These are phyloP conservation scores for Aristolochia fimbriata DNA, from an alignment of 164 flowering plant genomes.

Conservation along the genomic window DNA sequence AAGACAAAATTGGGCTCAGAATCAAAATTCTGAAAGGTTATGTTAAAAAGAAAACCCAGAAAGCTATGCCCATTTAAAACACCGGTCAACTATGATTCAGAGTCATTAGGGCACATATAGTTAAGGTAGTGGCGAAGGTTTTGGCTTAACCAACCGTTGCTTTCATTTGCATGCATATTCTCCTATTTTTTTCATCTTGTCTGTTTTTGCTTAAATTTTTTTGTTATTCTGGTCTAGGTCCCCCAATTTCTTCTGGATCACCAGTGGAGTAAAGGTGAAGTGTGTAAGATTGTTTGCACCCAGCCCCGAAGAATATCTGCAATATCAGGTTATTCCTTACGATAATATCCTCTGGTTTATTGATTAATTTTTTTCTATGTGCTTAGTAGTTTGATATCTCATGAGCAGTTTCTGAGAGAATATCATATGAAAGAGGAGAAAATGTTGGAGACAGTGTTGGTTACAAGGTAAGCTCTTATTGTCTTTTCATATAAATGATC, in stretches of 20 bases:
- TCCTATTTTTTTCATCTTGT: too few species aligned
- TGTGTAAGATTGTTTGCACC: slow-evolving; percentile 85
- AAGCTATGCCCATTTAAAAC: too few species aligned
- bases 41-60: too few species aligned
- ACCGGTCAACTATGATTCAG: too few species aligned
- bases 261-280: slow-evolving; percentile 69
- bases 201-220: not conserved
- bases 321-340: slow-evolving; percentile 47
- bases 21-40: too few species aligned
- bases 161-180: not conserved
- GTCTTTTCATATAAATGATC: not conserved
- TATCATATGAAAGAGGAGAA: slow-evolving; percentile 85
- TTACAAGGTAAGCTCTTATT: slow-evolving; percentile 57
- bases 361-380: not conserved
- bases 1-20: too few species aligned
- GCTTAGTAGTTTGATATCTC: slow-evolving; percentile 6
- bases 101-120: too few species aligned
- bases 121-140: too few species aligned
- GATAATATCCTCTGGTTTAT: not conserved
- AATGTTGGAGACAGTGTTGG: slow-evolving; percentile 73
- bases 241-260: slow-evolving; percentile 86
- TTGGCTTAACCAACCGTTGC: not conserved
- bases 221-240: slow-evolving; percentile 40
- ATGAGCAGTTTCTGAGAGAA: slow-evolving; percentile 82
- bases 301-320: slow-evolving; percentile 98